A percentile compares a stretch with the other conserved stretches of the same genome.
phyloP scores from a whole-genome alignment of 2,329 filamentous ascomycete species.

The Cladosporium sp. region DNA sequence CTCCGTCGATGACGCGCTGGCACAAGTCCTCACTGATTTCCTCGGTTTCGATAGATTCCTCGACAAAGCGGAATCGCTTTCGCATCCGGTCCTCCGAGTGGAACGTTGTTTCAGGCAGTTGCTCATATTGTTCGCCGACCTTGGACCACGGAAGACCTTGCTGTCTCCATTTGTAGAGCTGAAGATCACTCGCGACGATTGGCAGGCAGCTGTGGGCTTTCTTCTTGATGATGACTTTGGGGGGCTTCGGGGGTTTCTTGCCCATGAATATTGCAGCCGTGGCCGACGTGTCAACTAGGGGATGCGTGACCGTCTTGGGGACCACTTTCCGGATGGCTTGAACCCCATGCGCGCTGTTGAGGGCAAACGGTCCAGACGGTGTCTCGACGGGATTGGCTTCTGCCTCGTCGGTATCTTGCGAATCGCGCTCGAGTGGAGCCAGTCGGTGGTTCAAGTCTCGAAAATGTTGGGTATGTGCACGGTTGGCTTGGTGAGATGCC shows the following conservation, averaged over 20 bases:
- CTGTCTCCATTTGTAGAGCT: conserved; percentile 5
- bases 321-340: background rate
- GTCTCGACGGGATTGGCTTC: background rate
- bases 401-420: background rate
- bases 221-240: background rate
- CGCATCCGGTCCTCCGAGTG: background rate
- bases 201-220: background rate
- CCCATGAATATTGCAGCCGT: conserved; percentile 1
- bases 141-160: background rate
- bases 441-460: no score
- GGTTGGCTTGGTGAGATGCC: no score
- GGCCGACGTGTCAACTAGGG: background rate
- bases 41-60: background rate
- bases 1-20: background rate
- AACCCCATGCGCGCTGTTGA: background rate
- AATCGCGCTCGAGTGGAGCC: no score
- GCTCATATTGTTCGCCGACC: background rate
- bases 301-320: no score
- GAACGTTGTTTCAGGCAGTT: background rate
- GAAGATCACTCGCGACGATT: background rate
- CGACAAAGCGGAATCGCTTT: background rate
- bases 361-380: background rate
- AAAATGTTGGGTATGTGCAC: no score
- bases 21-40: background rate
- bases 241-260: background rate